These are phyloP conservation scores for Russula vinacea DNA, from an alignment of 768 basidiomycete genomes.

Conservation along the genomic window DNA sequence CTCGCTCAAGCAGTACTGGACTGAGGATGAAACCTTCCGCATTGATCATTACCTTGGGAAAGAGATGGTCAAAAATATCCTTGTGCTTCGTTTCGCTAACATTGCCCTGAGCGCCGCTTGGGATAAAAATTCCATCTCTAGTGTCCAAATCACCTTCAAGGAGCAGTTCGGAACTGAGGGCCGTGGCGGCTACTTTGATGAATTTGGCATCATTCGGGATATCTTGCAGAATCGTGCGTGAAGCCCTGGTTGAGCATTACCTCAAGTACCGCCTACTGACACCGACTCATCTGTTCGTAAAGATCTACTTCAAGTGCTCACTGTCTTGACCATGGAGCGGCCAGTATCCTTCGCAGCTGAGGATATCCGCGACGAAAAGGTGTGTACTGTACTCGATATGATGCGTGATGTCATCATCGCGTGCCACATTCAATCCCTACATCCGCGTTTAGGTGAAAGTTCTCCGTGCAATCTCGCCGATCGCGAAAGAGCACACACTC, in stretches of 20 bases:
- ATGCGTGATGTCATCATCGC: neutral
- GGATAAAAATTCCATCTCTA: slow-evolving; percentile 95
- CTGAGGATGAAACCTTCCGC: slow-evolving; percentile 96
- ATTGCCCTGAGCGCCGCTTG: slow-evolving; percentile 82
- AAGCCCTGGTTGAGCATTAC: neutral
- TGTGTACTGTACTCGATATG: slow-evolving; percentile 35
- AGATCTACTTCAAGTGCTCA: slow-evolving; percentile 95
- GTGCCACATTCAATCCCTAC: slow-evolving; percentile 29
- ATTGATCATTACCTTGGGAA: slow-evolving; percentile 99
- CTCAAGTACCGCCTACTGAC: neutral
- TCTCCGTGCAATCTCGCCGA: slow-evolving; percentile 83
- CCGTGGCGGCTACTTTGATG: slow-evolving; percentile 99
- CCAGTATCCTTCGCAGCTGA: slow-evolving; percentile 97
- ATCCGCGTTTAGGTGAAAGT: slow-evolving; percentile 78
- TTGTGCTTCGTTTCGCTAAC: slow-evolving; percentile 95
- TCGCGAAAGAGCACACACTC: slow-evolving; percentile 72
- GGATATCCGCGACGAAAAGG: slow-evolving; percentile 99
- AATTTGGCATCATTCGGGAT: slow-evolving; percentile 99
- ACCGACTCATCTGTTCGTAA: slow-evolving; percentile 10
- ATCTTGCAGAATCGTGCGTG: slow-evolving; percentile 94
- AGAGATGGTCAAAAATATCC: slow-evolving; percentile 99
- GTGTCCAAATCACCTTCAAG: slow-evolving; percentile 99
- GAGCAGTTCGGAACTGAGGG: slow-evolving; percentile 99
- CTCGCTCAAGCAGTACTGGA: slow-evolving; percentile 83
- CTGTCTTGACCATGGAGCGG: slow-evolving; percentile 94